phyloP scores from a whole-genome alignment of 129 eudicot genomes.

The Artemisia argyi region DNA sequence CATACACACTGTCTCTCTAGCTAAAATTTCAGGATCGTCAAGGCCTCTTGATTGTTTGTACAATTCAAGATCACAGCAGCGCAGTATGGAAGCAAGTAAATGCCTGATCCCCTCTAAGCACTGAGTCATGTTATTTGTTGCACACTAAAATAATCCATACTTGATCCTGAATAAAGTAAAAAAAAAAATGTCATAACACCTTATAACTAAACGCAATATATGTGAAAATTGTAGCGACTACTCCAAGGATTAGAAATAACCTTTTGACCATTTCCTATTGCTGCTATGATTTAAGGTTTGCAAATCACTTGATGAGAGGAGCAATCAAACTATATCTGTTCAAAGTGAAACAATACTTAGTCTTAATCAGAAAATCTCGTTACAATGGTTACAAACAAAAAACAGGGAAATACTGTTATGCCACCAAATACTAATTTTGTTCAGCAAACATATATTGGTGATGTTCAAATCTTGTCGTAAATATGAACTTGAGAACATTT shows the following conservation, averaged over 20 bases:
- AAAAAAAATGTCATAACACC: neutral
- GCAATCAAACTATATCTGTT: conserved; percentile 19
- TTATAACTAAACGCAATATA: neutral
- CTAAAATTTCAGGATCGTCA: conserved; percentile 91
- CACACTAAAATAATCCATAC: conserved; percentile 61
- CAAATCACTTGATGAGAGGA: conserved; percentile 22
- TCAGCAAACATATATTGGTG: conserved; percentile 1
- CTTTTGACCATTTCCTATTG: conserved; percentile 34
- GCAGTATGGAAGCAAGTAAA: conserved; percentile 64
- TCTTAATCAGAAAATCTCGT: neutral
- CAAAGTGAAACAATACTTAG: neutral
- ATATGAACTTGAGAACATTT: neutral
- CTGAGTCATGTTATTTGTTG: conserved; percentile 75
- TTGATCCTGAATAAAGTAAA: conserved; percentile 36
- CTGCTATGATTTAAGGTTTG: neutral
- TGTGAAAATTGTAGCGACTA: neutral
- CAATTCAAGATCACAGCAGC: conserved; percentile 77
- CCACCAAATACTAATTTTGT: neutral
- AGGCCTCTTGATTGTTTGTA: conserved; percentile 70
- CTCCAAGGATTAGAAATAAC: conserved; percentile 17
- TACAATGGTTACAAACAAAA: neutral
- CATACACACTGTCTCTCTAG: conserved; percentile 95
- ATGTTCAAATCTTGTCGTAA: neutral
- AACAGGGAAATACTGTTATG: neutral
- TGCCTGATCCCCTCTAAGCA: conserved; percentile 89